Percentiles rank a stretch among this genome's conserved stretches.
phyloP scores from a whole-genome alignment of 169 alveolate species.

The Blepharisma undulans region DNA sequence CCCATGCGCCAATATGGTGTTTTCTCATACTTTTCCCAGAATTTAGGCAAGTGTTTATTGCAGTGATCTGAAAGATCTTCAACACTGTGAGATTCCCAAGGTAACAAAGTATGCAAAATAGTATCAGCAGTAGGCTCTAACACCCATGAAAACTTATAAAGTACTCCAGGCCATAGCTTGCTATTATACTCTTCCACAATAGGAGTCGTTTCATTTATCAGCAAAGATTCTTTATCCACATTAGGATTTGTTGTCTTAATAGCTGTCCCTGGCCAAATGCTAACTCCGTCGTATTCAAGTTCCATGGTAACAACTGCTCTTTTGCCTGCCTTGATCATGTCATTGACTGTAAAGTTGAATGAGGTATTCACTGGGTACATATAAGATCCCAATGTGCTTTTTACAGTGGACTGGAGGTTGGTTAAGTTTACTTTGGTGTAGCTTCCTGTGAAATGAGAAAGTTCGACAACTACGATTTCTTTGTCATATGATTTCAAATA shows the following conservation, averaged over 20 bases:
- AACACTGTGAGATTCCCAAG: background rate
- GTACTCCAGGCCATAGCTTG: background rate
- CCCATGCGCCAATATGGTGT: conserved; percentile 4
- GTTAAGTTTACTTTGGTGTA: background rate
- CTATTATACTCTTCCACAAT: background rate
- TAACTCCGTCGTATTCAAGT: background rate
- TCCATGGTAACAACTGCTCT: conserved; percentile 9
- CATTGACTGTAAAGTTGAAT: background rate
- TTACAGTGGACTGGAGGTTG: background rate
- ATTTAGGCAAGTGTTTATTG: background rate
- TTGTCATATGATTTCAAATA: background rate
- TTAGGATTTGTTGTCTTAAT: conserved; percentile 7
- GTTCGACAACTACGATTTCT: conserved; percentile 26
- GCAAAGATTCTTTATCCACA: background rate
- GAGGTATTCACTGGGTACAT: background rate
- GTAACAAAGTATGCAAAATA: background rate
- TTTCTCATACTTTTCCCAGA: background rate
- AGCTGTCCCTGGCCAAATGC: conserved; percentile 1
- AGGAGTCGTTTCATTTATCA: background rate
- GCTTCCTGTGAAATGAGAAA: background rate
- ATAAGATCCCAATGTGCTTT: background rate
- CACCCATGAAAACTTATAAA: conserved; percentile 19
- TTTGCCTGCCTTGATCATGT: background rate
- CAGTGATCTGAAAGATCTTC: background rate
- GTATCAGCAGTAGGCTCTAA: background rate